Base-by-base conservation (phyloP, 176 grass and related monocot species). In the Phoenix roebelenii region DNA sequence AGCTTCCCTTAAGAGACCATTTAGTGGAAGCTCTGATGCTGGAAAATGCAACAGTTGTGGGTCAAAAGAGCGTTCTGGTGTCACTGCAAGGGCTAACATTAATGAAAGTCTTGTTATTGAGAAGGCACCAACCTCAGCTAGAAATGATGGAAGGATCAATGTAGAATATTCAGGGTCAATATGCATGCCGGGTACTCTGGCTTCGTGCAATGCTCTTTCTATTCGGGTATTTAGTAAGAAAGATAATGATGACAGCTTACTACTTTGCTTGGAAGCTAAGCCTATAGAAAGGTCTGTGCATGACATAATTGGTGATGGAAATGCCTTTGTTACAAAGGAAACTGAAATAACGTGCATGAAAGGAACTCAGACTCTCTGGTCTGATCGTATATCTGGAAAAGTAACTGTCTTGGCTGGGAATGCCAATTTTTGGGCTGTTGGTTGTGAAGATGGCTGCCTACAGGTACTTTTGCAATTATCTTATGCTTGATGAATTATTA, bases 391-490 rank as follows among this genome's bases (percentile, higher is more conserved):
- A 63, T 83, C 75, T 56, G 72, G 80, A 72, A 97, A 97, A 68
- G 87, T 97, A 75, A 80, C 87, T 59, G 92, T 89, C 54, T 88
- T 97, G 73, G 92, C 87, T 22, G 92, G 92, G 39, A 97, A 97
- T 66, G 66, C 67, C 15, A 91, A 97, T 79, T 97, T 97, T 63
- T 97, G 86, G 83, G 92, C 84, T 54, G 81, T 97, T 74, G 83
- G 92, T 24, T 88, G 78, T 54, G 92, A 91, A 75, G 92, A 97
- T 73, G 92, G 92, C 65, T 90, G 78, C 56, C 57, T 97, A 65
- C 92, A 97, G 87, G 92, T 97, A 79, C 23, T 30, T 29, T 10
- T n/a, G 52, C 12, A 12, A 67, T 66, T 63, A 26, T 39, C 67
- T 69, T 39, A 39, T 10, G 1, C 35, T 39, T 2, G 35, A 39